Conservation (phyloP, 140 eudicot genomes). For the Erigeron philadelphicus region DNA sequence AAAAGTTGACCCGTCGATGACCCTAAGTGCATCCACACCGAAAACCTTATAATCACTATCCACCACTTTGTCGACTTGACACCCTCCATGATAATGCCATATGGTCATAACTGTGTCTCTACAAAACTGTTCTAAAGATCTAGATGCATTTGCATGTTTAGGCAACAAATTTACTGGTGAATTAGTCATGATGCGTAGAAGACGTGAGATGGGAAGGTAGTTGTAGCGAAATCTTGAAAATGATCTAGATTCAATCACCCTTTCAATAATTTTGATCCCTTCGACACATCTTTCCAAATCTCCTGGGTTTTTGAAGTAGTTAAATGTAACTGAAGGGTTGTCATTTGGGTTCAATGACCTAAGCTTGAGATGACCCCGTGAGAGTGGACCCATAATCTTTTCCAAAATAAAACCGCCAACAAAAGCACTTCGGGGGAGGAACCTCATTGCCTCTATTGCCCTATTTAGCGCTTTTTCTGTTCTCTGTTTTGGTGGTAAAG, state of each 20-base stretch:
- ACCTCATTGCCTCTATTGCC: conserved; percentile 52
- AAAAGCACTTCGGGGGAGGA: conserved; percentile 51
- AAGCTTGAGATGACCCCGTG: conserved; percentile 71
- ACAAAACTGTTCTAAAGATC: conserved; percentile 68
- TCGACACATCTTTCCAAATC: conserved; percentile 72
- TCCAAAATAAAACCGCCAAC: conserved; percentile 72
- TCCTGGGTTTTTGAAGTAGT: conserved; percentile 62
- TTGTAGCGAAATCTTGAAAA: conserved; percentile 51
- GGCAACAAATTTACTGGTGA: conserved; percentile 71
- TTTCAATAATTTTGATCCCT: conserved; percentile 55
- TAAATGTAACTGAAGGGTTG: conserved; percentile 73
- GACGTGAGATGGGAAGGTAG: conserved; percentile 30
- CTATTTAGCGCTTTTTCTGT: conserved; percentile 55
- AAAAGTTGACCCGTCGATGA: conserved; percentile 89
- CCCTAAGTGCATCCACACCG: conserved; percentile 67
- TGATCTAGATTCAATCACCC: conserved; percentile 53
- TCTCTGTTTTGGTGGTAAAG: conserved; percentile 81
- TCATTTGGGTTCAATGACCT: conserved; percentile 43
- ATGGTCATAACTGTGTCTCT: conserved; percentile 76
- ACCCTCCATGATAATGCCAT: conserved; percentile 98
- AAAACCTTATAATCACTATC: conserved; percentile 72
- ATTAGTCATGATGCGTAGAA: conserved; percentile 64
- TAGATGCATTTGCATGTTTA: conserved; percentile 53
- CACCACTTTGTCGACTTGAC: conserved; percentile 70
- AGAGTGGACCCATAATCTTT: conserved; percentile 73